Evolutionary conservation across 768 basidiomycete species (phyloP).

Genomic region (Xanthoconium purpureum): DNA sequence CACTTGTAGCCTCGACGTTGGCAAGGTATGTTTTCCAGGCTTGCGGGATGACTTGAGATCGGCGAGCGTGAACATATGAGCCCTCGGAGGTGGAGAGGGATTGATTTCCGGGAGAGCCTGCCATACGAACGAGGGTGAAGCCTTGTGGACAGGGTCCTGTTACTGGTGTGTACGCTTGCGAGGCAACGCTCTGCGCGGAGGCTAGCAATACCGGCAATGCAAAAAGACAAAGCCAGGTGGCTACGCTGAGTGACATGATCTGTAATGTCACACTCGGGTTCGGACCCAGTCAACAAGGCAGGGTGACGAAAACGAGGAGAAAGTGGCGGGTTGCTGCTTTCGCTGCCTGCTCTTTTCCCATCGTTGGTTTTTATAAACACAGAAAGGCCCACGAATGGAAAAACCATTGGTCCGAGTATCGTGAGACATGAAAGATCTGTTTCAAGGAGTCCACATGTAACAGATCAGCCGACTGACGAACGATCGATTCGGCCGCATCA

Average conservation of each 20-base stretch:
- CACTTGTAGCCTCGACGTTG: constrained; percentile 33
- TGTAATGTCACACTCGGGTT: background rate
- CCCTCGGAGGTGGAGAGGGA: constrained; percentile 36
- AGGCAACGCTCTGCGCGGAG: constrained; percentile 25
- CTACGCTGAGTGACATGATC: background rate
- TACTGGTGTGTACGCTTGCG: constrained; percentile 24
- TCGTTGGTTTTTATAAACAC: background rate
- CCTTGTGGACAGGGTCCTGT: constrained; percentile 17
- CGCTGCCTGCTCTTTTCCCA: too few species aligned
- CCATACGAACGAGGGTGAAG: constrained; percentile 31
- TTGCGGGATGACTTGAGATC: constrained; percentile 33
- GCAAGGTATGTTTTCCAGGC: constrained; percentile 42
- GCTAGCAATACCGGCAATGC: constrained; percentile 3
- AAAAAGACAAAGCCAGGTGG: constrained; percentile 14
- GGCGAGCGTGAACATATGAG: constrained; percentile 36
- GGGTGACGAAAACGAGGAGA: background rate
- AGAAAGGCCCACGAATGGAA: background rate
- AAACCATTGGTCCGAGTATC: background rate
- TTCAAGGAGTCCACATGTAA: too few species aligned
- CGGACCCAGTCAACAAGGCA: background rate
- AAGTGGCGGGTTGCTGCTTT: too few species aligned
- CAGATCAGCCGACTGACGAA: too few species aligned
- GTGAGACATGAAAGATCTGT: background rate
- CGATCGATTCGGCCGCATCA: too few species aligned
- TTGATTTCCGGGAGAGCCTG: constrained; percentile 28